These are phyloP conservation scores for Penicillium aurantiogriseum DNA, from an alignment of 2,329 filamentous ascomycete genomes.

Conservation along the genomic window DNA sequence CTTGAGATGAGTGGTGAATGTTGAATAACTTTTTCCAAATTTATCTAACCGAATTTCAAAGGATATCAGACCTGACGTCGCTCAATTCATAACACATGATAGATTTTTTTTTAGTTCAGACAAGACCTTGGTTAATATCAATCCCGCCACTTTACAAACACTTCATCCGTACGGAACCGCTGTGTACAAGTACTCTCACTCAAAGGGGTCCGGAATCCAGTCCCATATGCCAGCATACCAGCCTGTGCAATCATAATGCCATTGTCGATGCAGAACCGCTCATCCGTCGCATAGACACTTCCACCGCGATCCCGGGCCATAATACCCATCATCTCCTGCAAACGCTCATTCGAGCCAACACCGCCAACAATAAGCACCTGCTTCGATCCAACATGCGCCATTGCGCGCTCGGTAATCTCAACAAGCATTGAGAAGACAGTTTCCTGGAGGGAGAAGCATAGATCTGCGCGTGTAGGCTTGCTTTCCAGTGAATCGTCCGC, in stretches of 20 bases:
- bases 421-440: constrained; percentile 96
- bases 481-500: constrained; percentile 35
- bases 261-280: constrained; percentile 98
- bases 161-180: constrained; percentile 78
- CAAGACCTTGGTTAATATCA: constrained; percentile 24
- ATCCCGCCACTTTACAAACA: constrained; percentile 74
- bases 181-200: constrained; percentile 83
- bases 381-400: constrained; percentile 90
- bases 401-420: constrained; percentile 95
- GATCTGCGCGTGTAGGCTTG: constrained; percentile 69
- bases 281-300: constrained; percentile 90
- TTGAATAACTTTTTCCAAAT: background rate
- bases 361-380: constrained; percentile 95
- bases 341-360: constrained; percentile 87
- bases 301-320: constrained; percentile 90
- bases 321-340: constrained; percentile 97
- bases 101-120: constrained; percentile 1
- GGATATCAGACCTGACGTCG: constrained; percentile 1
- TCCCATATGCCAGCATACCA: constrained; percentile 79
- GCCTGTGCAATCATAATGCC: constrained; percentile 99
- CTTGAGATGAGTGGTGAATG: background rate
- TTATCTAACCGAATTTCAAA: background rate
- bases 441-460: constrained; percentile 94
- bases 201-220: constrained; percentile 72
- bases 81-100: constrained; percentile 24